Conservation (phyloP, 139 green algal genomes). For the Chlorella sp. region DNA sequence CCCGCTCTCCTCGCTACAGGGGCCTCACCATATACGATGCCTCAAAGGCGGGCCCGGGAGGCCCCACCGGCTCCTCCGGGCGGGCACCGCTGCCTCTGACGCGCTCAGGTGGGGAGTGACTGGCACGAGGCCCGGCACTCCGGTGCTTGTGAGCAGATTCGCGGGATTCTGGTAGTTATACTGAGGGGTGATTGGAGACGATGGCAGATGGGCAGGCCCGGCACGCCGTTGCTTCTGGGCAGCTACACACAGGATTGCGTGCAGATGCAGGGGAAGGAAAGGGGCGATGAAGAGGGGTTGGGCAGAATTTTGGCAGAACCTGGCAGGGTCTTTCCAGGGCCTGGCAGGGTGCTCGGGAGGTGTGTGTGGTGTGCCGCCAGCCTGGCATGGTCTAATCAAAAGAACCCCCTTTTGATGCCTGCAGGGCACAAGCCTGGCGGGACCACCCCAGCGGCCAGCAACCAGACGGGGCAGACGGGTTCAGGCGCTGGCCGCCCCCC, state of each 20-base stretch:
- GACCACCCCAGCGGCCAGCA: background rate
- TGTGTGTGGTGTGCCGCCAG: too few relatives aligned
- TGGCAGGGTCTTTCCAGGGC: too few relatives aligned
- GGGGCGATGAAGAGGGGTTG: too few relatives aligned
- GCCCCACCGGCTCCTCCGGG: background rate
- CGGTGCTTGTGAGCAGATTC: background rate
- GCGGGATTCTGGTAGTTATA: too few relatives aligned
- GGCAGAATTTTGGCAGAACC: too few relatives aligned
- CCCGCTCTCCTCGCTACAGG: background rate
- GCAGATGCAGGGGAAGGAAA: background rate
- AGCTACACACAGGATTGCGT: background rate
- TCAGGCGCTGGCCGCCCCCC: too few relatives aligned
- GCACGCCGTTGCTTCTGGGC: too few relatives aligned
- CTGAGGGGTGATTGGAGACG: too few relatives aligned
- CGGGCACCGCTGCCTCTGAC: background rate
- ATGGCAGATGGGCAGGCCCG: too few relatives aligned
- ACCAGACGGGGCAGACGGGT: background rate
- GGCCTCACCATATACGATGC: conserved; percentile 16
- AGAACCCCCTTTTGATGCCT: background rate
- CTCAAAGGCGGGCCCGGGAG: background rate
- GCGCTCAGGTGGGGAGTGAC: conserved; percentile 3
- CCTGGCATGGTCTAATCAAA: too few relatives aligned
- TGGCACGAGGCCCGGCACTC: background rate
- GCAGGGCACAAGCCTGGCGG: conserved; percentile 4
- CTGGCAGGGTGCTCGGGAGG: too few relatives aligned